Base-by-base conservation (phyloP, 2,329 filamentous ascomycete species). In the Beauveria pseudobassiana region DNA sequence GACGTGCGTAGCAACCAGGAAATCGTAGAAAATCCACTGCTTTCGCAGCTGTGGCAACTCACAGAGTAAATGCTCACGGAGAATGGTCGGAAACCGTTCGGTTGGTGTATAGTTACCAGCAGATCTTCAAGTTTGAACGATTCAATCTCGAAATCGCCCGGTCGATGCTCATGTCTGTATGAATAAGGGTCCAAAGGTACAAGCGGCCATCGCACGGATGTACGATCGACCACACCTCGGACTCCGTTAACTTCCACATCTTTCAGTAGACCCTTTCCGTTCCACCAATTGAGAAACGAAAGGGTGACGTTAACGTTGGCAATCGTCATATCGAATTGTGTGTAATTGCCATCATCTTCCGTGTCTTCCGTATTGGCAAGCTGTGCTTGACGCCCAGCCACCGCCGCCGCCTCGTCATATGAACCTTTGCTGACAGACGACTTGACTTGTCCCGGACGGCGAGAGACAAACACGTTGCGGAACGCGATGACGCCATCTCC, bases 241-340 rank as follows among this genome's bases (percentile, higher is more conserved):
- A 99, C 90, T 5, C 95, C 95, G 70, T 92, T 95, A 58, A 99
- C 88, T 71, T 97, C 92, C 48, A 99, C 95, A 71, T 98, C 91
- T 68, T 90, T 88, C 9, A 99, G 78, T 6, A 96, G 81, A 0
- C 95, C 95, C 73, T 93, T 97, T 24, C 95, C 93, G 68, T 96
- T 98, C 85, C 96, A 96, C 95, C 95, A 99, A 72, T 97, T 98
- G n/a, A 92, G 82, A 68, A 99, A 98, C 0, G 95, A 99, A 28
- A 99, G 75, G 0, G 93, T 98, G 48, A 99, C 93, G 70, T 99
- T 96, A 64, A 99, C 91, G 0, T 91, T 96, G 65, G 95, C 91
- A 63, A 99, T 91, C 0, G 92, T 96, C 18, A 99, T 80, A 70
- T 99, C 95, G 68, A 97, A 99, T 68, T 99, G 95, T 0, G 93